Conservation (phyloP, 768 basidiomycete species). For the Pleurotus cornucopiae region DNA sequence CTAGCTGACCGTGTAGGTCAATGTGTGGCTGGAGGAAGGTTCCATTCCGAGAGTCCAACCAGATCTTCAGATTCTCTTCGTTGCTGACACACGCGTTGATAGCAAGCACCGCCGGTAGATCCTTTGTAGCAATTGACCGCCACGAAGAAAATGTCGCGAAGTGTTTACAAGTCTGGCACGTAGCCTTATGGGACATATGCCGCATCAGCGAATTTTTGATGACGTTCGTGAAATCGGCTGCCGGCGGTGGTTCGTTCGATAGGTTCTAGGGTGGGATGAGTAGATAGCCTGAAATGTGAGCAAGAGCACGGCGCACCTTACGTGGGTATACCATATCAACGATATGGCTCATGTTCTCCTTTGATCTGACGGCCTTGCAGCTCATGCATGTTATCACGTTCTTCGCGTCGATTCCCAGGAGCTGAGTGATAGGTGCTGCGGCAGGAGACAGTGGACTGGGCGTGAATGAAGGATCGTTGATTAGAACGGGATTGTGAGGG, state of each 20-base stretch:
- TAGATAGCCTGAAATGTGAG: slow-evolving; percentile 2
- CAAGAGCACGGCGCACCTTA: slow-evolving; percentile 44
- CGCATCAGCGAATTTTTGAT: slow-evolving; percentile 75
- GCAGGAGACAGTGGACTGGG: slow-evolving; percentile 24
- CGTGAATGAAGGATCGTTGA: slow-evolving; percentile 26
- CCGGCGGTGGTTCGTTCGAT: slow-evolving; percentile 31
- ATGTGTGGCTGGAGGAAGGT: slow-evolving; percentile 60
- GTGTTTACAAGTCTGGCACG: slow-evolving; percentile 79
- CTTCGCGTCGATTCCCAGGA: slow-evolving; percentile 76
- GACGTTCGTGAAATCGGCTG: slow-evolving; percentile 59
- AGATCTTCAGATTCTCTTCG: slow-evolving; percentile 67
- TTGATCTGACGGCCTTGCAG: slow-evolving; percentile 69
- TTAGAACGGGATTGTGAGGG: slow-evolving; percentile 52
- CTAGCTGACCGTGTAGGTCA: slow-evolving; percentile 54
- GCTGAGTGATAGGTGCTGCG: slow-evolving; percentile 78
- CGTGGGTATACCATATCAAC: slow-evolving; percentile 86
- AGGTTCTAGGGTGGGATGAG: slow-evolving; percentile 19
- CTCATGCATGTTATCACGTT: slow-evolving; percentile 70
- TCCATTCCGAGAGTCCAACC: slow-evolving; percentile 63
- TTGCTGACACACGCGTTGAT: slow-evolving; percentile 82
- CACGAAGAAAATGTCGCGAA: slow-evolving; percentile 68
- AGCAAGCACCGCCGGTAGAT: slow-evolving; percentile 80
- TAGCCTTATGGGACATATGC: slow-evolving; percentile 81
- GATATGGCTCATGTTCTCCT: slow-evolving; percentile 78
- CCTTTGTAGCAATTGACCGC: slow-evolving; percentile 57